Evolutionary conservation across 2,329 filamentous ascomycete species (phyloP).

Genomic region (Alternaria dauci): DNA sequence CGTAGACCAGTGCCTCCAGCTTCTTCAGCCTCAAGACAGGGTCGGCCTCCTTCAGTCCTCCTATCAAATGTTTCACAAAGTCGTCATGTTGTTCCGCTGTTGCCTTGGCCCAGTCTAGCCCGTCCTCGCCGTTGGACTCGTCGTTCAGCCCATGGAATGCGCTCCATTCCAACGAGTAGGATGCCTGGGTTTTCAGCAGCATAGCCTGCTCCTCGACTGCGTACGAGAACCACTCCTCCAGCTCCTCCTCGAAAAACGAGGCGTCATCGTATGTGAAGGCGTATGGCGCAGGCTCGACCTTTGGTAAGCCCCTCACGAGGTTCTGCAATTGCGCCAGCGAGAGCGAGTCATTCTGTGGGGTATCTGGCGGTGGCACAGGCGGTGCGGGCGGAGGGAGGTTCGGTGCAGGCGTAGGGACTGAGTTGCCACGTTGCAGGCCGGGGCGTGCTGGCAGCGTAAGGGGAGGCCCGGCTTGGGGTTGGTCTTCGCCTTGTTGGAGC

Average conservation of each 20-base stretch:
- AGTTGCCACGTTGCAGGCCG: conserved; percentile 51
- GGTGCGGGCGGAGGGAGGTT: conserved; percentile 55
- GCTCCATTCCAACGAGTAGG: conserved; percentile 79
- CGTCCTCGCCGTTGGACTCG: conserved; percentile 52
- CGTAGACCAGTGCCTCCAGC: conserved; percentile 57
- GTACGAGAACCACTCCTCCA: conserved; percentile 98
- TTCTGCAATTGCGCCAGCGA: conserved; percentile 58
- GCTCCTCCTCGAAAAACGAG: conserved; percentile 76
- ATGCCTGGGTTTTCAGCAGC: conserved; percentile 75
- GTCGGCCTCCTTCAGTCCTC: conserved; percentile 42
- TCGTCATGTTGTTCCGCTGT: conserved; percentile 63
- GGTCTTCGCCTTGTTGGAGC: conserved; percentile 31
- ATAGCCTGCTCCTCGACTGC: conserved; percentile 84
- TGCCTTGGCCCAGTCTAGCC: conserved; percentile 71
- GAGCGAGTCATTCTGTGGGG: conserved; percentile 54
- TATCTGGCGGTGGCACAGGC: conserved; percentile 40
- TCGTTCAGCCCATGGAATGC: conserved; percentile 50
- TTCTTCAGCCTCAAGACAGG: conserved; percentile 43
- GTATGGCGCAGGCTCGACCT: conserved; percentile 64
- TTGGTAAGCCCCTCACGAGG: conserved; percentile 56
- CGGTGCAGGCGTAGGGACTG: conserved; percentile 51
- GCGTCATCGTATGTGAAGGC: conserved; percentile 73
- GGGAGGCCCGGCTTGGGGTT: conserved; percentile 28
- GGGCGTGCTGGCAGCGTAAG: conserved; percentile 48
- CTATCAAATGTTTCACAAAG: conserved; percentile 63